Evolutionary conservation across 441 rosid species (phyloP).

Genomic region (Jatropha podagrica): DNA sequence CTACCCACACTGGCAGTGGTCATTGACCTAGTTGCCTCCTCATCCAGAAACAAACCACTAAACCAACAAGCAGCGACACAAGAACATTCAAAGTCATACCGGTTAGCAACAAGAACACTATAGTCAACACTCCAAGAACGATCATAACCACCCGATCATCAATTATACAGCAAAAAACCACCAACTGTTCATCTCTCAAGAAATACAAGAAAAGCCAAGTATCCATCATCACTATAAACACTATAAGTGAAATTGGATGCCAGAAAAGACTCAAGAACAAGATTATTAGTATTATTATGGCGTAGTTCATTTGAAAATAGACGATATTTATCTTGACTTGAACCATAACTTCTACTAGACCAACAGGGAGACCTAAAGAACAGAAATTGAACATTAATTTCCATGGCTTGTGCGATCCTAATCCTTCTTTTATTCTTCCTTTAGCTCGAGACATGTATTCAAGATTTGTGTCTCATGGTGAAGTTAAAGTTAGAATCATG

Average conservation of each 20-base stretch:
- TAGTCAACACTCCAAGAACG: conserved; percentile 38
- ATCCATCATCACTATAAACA: conserved; percentile 39
- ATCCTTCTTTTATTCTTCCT: conserved; percentile 51
- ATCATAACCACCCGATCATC: conserved; percentile 52
- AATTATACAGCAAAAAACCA: conserved; percentile 30
- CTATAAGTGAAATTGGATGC: conserved; percentile 63
- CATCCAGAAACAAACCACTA: conserved; percentile 37
- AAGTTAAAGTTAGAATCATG: conserved; percentile 69
- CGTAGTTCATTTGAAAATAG: conserved; percentile 58
- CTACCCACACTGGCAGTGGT: conserved; percentile 5
- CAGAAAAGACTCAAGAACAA: conserved; percentile 58
- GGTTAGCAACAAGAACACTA: conserved; percentile 49
- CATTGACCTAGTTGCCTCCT: conserved; percentile 33
- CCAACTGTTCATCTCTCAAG: conserved; percentile 51
- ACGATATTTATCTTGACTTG: conserved; percentile 38
- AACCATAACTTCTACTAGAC: conserved; percentile 34
- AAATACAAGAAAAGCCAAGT: conserved; percentile 63
- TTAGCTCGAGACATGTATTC: conserved; percentile 63
- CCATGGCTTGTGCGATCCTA: conserved; percentile 57
- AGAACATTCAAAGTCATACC: conserved; percentile 51
- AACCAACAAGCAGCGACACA: conserved; percentile 48
- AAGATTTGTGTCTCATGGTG: conserved; percentile 31
- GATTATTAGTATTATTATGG: conserved; percentile 38
- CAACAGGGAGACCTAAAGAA: conserved; percentile 35
- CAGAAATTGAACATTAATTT: conserved; percentile 31